phyloP scores from a whole-genome alignment of 2,329 filamentous ascomycete species.

The Microdochium bolleyi region DNA sequence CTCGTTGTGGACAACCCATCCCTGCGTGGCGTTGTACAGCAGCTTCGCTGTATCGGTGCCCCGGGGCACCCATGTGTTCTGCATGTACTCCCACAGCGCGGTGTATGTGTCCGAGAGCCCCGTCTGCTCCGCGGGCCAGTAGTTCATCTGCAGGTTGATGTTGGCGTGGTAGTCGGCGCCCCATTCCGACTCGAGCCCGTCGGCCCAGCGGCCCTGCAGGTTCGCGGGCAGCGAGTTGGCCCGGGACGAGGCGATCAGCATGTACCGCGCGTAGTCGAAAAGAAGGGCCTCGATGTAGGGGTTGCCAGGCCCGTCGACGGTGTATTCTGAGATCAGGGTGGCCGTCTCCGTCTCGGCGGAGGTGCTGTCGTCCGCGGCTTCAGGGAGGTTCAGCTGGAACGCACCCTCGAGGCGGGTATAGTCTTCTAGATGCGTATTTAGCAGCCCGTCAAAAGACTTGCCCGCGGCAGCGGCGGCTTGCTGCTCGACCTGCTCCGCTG shows the following conservation, averaged over 20 bases:
- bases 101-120: slow-evolving; percentile 35
- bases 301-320: slow-evolving; percentile 26
- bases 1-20: slow-evolving; percentile 50
- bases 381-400: slow-evolving; percentile 36
- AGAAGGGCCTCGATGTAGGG: slow-evolving; percentile 44
- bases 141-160: slow-evolving; percentile 56
- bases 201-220: slow-evolving; percentile 48
- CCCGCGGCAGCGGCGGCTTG: slow-evolving; percentile 21
- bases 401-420: slow-evolving; percentile 26
- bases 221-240: slow-evolving; percentile 44
- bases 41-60: slow-evolving; percentile 43
- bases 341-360: slow-evolving; percentile 30
- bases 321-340: slow-evolving; percentile 21
- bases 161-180: slow-evolving; percentile 48
- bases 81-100: slow-evolving; percentile 44
- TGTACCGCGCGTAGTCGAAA: slow-evolving; percentile 44
- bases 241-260: slow-evolving; percentile 47
- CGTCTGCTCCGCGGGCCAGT: slow-evolving; percentile 47
- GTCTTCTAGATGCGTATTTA: slow-evolving; percentile 28
- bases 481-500: slow-evolving; percentile 25
- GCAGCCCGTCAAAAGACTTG: slow-evolving; percentile 22
- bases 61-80: slow-evolving; percentile 42
- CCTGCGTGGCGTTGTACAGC: slow-evolving; percentile 40
- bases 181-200: slow-evolving; percentile 34
- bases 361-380: slow-evolving; percentile 18